phyloP scores from a whole-genome alignment of 106 monocot species.

The Dioscorea alata region DNA sequence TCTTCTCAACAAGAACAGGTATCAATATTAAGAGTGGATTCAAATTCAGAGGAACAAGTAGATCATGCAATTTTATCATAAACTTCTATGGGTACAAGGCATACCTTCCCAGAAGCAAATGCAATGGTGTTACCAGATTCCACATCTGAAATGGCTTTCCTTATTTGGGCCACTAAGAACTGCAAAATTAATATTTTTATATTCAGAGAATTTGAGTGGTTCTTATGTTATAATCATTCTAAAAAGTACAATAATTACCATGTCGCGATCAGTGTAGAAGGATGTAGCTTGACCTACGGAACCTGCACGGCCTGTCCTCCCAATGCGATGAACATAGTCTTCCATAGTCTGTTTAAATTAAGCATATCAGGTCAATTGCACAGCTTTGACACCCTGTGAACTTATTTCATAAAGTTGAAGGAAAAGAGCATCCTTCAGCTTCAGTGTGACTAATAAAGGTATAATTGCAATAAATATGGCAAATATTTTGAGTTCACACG shows the following conservation, averaged over 20 bases:
- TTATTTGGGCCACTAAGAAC: slow-evolving; percentile 56
- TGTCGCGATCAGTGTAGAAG: slow-evolving; percentile 54
- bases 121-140: slow-evolving; percentile 43
- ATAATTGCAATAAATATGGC: no score
- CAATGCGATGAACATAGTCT: slow-evolving; percentile 64
- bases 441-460: no score
- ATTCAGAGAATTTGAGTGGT: neutral
- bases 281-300: slow-evolving; percentile 50
- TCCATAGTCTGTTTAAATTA: slow-evolving; percentile 37
- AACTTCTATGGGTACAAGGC: neutral
- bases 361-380: neutral
- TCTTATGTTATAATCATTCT: slow-evolving; percentile 42
- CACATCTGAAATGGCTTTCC: slow-evolving; percentile 43
- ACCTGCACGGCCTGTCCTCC: slow-evolving; percentile 60
- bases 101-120: slow-evolving; percentile 56
- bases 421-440: no score
- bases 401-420: no score
- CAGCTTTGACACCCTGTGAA: neutral
- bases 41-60: no score
- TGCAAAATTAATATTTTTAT: slow-evolving; percentile 10
- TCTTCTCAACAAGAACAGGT: neutral
- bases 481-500: neutral
- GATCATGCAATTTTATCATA: neutral
- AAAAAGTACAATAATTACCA: slow-evolving; percentile 14
- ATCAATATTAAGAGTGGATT: no score